phyloP scores from a whole-genome alignment of 2,329 filamentous ascomycete genomes.

The Ceratocystis huliohia region DNA sequence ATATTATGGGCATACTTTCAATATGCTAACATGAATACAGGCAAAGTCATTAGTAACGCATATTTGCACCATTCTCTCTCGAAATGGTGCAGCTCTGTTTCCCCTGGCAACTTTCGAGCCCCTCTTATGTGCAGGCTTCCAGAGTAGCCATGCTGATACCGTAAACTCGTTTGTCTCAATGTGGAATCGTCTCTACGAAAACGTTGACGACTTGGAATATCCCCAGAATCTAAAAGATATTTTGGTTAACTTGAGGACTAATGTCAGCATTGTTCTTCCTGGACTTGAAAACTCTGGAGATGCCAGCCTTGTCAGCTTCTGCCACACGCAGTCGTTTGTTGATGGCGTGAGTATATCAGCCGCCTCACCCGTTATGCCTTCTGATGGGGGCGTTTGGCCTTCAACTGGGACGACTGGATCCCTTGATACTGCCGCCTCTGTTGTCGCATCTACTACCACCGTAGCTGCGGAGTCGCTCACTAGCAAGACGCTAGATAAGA shows the following conservation, averaged over 20 bases:
- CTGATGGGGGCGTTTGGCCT: not conserved
- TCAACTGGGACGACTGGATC: not conserved
- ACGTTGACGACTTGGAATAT: slow-evolving; percentile 47
- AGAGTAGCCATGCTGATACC: slow-evolving; percentile 42
- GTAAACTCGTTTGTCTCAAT: slow-evolving; percentile 39
- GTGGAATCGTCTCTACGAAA: slow-evolving; percentile 62
- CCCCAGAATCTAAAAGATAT: slow-evolving; percentile 50
- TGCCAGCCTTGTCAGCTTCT: slow-evolving; percentile 24
- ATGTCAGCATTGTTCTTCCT: slow-evolving; percentile 37
- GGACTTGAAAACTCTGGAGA: slow-evolving; percentile 27
- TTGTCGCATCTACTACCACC: not conserved
- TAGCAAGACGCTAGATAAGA: slow-evolving; percentile 2
- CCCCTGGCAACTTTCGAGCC: slow-evolving; percentile 43
- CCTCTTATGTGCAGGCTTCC: slow-evolving; percentile 44
- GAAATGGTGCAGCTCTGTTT: slow-evolving; percentile 30
- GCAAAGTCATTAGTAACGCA: slow-evolving; percentile 39
- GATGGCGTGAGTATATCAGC: slow-evolving; percentile 5
- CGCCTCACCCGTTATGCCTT: slow-evolving; percentile 20
- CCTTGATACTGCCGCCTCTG: not conserved
- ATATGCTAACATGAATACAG: slow-evolving; percentile 27
- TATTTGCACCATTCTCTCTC: slow-evolving; percentile 32
- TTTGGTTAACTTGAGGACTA: slow-evolving; percentile 46
- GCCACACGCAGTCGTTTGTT: slow-evolving; percentile 22
- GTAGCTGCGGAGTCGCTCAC: slow-evolving; percentile 3
- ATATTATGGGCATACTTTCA: slow-evolving; percentile 15